Evolutionary conservation across 495 filamentous ascomycete species (phyloP).

Genomic region (Tuber indicum): DNA sequence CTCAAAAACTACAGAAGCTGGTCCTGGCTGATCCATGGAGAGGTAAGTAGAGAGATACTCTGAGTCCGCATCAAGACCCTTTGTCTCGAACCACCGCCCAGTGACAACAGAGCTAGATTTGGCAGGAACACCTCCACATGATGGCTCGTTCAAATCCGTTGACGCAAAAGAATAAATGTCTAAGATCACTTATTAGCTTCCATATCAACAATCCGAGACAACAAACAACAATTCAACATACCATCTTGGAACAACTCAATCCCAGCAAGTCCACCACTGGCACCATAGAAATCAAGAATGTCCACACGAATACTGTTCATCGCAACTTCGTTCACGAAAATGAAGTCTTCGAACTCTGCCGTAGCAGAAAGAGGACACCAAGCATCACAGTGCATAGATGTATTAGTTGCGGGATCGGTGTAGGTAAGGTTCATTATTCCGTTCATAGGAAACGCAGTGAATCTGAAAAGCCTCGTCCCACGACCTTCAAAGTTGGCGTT

Average conservation of each 20-base stretch:
- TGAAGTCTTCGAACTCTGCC: conserved; percentile 75
- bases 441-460: conserved; percentile 70
- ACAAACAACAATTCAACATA: conserved; percentile 36
- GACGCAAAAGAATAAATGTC: conserved; percentile 81
- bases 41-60: conserved; percentile 70
- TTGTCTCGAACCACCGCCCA: conserved; percentile 59
- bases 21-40: conserved; percentile 52
- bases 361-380: conserved; percentile 68
- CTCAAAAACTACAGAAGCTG: conserved; percentile 62
- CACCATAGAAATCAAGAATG: conserved; percentile 76
- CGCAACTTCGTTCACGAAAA: conserved; percentile 76
- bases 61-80: conserved; percentile 52
- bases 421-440: conserved; percentile 98
- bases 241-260: conserved; percentile 82
- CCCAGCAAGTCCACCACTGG: conserved; percentile 77
- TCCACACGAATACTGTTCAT: conserved; percentile 87
- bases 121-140: conserved; percentile 60
- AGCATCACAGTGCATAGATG: conserved; percentile 63
- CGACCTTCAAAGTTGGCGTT: conserved; percentile 82
- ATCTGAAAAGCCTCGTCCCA: conserved; percentile 79
- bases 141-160: conserved; percentile 79
- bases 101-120: conserved; percentile 60
- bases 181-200: conserved; percentile 39
- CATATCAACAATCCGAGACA: background rate
- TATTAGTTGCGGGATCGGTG: conserved; percentile 61